These are phyloP conservation scores for Begonia loranthoides DNA, from an alignment of 306 rosid genomes.

Conservation along the genomic window DNA sequence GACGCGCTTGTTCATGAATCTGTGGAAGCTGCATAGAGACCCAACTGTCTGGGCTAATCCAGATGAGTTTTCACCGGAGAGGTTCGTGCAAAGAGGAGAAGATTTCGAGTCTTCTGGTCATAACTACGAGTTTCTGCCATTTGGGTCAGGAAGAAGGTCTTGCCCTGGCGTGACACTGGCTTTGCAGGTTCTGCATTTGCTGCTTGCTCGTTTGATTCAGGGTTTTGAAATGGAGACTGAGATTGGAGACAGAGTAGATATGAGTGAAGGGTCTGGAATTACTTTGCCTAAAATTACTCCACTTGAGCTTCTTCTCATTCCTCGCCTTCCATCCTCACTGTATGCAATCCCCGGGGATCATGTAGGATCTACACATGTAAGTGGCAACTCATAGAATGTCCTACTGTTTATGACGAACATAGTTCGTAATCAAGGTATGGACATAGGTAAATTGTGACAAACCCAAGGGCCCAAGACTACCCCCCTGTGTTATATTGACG, in stretches of 20 bases:
- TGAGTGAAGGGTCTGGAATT: constrained; percentile 22
- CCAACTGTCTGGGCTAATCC: constrained; percentile 18
- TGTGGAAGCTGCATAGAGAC: constrained; percentile 27
- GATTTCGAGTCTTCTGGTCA: background rate
- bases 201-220: constrained; percentile 8
- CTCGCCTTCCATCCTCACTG: constrained; percentile 8
- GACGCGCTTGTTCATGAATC: constrained; percentile 19
- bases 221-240: constrained; percentile 13
- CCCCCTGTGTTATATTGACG: too few relatives aligned
- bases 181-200: background rate
- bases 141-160: constrained; percentile 19
- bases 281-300: constrained; percentile 14
- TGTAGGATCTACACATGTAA: background rate
- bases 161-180: constrained; percentile 24
- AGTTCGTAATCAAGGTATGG: too few relatives aligned
- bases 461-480: too few relatives aligned
- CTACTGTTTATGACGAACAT: too few relatives aligned
- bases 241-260: constrained; percentile 10
- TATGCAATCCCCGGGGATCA: constrained; percentile 2
- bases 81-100: constrained; percentile 12
- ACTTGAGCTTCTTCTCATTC: constrained; percentile 11
- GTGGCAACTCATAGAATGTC: too few relatives aligned
- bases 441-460: too few relatives aligned
- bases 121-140: constrained; percentile 19
- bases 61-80: constrained; percentile 14